Percentiles rank a stretch among this genome's conserved stretches.
Evolutionary conservation across 192 early-diverging fungal genomes (phyloP).

Genomic region (Phlyctochytrium bullatum): DNA sequence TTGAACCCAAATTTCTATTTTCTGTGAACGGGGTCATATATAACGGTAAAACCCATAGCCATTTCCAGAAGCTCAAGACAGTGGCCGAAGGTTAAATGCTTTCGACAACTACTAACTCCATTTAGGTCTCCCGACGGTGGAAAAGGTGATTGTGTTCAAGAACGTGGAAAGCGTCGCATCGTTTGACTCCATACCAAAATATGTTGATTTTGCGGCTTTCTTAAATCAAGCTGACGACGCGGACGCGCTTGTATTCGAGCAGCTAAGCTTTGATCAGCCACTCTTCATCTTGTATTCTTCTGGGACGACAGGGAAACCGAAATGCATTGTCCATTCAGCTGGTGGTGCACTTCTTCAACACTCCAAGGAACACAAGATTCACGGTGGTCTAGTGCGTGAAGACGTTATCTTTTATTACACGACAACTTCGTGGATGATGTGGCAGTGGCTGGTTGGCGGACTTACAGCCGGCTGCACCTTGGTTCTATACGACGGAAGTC

Average conservation of each 20-base stretch:
- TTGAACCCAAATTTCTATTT: slow-evolving; percentile 86
- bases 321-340: slow-evolving; percentile 93
- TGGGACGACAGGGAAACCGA: slow-evolving; percentile 93
- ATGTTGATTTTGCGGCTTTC: slow-evolving; percentile 43
- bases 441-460: slow-evolving; percentile 93
- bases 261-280: slow-evolving; percentile 89
- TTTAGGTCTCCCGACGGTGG: slow-evolving; percentile 61
- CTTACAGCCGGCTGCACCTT: slow-evolving; percentile 74
- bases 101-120: neutral
- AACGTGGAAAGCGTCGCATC: slow-evolving; percentile 49
- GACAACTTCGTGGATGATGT: slow-evolving; percentile 84
- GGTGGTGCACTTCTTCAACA: slow-evolving; percentile 90
- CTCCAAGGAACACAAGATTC: slow-evolving; percentile 90
- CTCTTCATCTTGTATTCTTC: slow-evolving; percentile 89
- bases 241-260: slow-evolving; percentile 67
- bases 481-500: slow-evolving; percentile 90
- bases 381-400: slow-evolving; percentile 68
- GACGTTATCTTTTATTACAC: slow-evolving; percentile 83
- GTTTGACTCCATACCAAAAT: slow-evolving; percentile 14
- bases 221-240: slow-evolving; percentile 35
- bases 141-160: slow-evolving; percentile 78
- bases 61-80: slow-evolving; percentile 69
- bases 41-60: slow-evolving; percentile 82
- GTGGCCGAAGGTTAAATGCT: slow-evolving; percentile 46
- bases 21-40: slow-evolving; percentile 90